Base-by-base conservation (phyloP, 2,329 filamentous ascomycete species). In the Sporothrix inflata region DNA sequence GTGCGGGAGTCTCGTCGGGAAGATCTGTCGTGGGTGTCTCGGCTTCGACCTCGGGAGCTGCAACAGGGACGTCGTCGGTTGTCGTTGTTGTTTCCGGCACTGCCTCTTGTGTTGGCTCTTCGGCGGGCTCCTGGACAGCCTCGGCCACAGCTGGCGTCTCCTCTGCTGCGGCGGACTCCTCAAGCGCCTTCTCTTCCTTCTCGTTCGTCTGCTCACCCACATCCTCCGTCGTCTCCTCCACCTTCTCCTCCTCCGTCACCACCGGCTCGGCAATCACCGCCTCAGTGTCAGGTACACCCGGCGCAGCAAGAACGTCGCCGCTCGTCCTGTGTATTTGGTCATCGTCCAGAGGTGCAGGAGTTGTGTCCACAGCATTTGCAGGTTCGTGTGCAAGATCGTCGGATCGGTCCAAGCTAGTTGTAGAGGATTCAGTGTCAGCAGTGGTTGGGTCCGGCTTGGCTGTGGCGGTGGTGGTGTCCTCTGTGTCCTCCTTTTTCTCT, bases 341-440 rank as follows among this genome's bases (percentile, higher is more conserved):
- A 61, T 51, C 7, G 24, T 72, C 73, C 70, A 71, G n/a, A 72
- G 34, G 51, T 55, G 38, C 8, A 65, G 8, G 2, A 63, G n/a
- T 57, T 63, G 57, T 71, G 69, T 67, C 72, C 63, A 67, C 72
- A 71, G 69, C 42, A 45, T 42, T 34, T 45, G 70, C 67, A 72
- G 69, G 30, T 63, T 72, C 53, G 57, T 71, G 74, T 40, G 70
- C 74, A 74, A 51, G 67, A 51, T 27, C 14, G 53, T 71, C 24
- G 61, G 67, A 27, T 71, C 45, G 30, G 42, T 71, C 73, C 70
- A 71, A 69, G 61, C 71, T 60, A 72, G 71, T 38, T 40, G 71
- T 38, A 61, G 70, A 55, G 55, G 75, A 70, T 38, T 70, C 49
- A 69, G 42, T 38, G 70, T 73, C 71, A 70, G 71, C 45, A 70